These are phyloP conservation scores for Rhodotorula sp. DNA, from an alignment of 1,284 basidiomycete genomes.

Conservation along the genomic window DNA sequence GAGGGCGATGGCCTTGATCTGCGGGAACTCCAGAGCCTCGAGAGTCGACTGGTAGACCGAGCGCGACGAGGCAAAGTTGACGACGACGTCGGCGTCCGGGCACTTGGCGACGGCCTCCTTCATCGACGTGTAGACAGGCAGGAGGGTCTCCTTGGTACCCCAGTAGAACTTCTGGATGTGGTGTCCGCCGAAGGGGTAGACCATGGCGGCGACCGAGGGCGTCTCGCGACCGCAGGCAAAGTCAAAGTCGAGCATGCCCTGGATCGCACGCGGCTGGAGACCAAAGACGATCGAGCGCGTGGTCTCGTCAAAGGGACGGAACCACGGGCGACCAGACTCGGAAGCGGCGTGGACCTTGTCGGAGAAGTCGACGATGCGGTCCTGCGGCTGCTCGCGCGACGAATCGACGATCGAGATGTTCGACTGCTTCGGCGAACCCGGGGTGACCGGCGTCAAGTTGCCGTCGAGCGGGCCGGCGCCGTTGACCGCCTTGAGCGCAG, in stretches of 20 bases:
- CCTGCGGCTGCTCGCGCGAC: slow-evolving; percentile 73
- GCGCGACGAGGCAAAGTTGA: slow-evolving; percentile 96
- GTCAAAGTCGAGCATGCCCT: slow-evolving; percentile 99
- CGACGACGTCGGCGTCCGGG: slow-evolving; percentile 93
- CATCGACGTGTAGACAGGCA: slow-evolving; percentile 94
- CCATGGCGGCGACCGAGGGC: slow-evolving; percentile 98
- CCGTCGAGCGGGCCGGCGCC: slow-evolving; percentile 4
- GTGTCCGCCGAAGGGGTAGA: slow-evolving; percentile 99
- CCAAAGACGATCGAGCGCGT: slow-evolving; percentile 97
- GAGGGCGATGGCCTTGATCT: slow-evolving; percentile 80
- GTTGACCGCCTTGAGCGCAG: slow-evolving; percentile 21
- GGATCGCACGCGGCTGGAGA: slow-evolving; percentile 97
- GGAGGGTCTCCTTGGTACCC: slow-evolving; percentile 98
- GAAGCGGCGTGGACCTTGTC: slow-evolving; percentile 81
- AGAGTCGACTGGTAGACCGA: slow-evolving; percentile 93
- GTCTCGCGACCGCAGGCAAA: slow-evolving; percentile 90
- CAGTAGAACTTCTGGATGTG: slow-evolving; percentile 97
- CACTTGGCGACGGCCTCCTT: slow-evolving; percentile 93
- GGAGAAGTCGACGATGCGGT: slow-evolving; percentile 56
- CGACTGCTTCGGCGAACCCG: slow-evolving; percentile 29
- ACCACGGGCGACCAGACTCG: slow-evolving; percentile 63
- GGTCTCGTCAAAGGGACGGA: slow-evolving; percentile 83
- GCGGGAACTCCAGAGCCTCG: slow-evolving; percentile 73
- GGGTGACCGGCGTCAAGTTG: slow-evolving; percentile 35
- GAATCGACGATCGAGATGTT: slow-evolving; percentile 43